Base-by-base conservation (phyloP, 2,329 filamentous ascomycete species). In the Aureobasidium namibiae region DNA sequence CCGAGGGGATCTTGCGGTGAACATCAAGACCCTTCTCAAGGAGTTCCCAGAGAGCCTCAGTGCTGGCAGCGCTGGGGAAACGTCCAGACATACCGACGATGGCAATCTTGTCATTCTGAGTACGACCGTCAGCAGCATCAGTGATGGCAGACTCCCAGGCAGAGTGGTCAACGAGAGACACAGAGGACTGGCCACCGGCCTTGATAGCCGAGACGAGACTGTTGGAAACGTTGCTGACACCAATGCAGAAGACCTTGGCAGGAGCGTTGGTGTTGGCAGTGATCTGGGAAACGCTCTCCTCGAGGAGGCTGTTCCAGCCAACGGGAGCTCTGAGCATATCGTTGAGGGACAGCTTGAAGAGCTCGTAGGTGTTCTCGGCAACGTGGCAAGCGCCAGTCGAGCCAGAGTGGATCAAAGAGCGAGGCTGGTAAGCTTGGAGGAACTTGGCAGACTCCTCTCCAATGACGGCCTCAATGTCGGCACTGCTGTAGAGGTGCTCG, bases 21-120 rank as follows among this genome's bases (percentile, higher is more conserved):
- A 90, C 87, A 70, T 90, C 88, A 8, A 90, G 79, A 13, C 88
- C 88, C 71, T 87, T 85, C 69, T 85, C 82, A 21, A 92, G 78
- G 4, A 91, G 76, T 61, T 89, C 84, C 88, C 88, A 92, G 31
- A 92, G 82, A 59, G 82, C 82, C 61, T 90, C 86, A 62, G 84
- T 81, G 67, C 80, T 87, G 16, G 83, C 85, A 52, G 88, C 86
- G 65, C 87, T 85, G 1, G 88, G 88, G 70, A 90, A 91, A 53
- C 88, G 82, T 53, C 88, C 88, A 46, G 88, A 82, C 82, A 90
- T 89, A 56, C 90, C 90, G 34, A 95, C 87, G 63, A 95, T 91
- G 60, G 90, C 90, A 63, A 95, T 82, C 72, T 91, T 92, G 69
- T 83, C 82, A 66, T 82, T 78, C 62, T 80, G 76, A 31, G 74